Percentiles rank a stretch among this genome's conserved stretches.
Conservation (phyloP, 2,329 filamentous ascomycete genomes). For the Dactylonectria estremocensis region DNA sequence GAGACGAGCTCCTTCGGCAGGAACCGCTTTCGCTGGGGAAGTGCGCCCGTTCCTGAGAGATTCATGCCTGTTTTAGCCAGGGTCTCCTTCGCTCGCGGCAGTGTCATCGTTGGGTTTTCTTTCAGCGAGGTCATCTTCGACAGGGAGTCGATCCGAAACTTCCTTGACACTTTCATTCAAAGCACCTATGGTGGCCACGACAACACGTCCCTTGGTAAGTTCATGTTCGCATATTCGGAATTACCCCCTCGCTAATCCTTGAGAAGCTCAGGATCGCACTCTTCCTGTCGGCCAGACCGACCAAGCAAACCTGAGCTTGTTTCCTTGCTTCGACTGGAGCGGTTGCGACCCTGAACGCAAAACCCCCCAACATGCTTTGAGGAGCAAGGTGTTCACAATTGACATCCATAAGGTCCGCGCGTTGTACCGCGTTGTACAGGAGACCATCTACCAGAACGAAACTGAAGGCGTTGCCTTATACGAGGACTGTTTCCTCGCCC, state of each 20-base stretch:
- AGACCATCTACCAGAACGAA: background rate
- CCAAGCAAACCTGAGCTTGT: slow-evolving; percentile 19
- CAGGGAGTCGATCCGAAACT: slow-evolving; percentile 38
- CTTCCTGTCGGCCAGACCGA: slow-evolving; percentile 13
- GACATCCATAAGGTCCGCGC: background rate
- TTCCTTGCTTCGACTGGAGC: slow-evolving; percentile 38
- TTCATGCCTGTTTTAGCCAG: slow-evolving; percentile 33
- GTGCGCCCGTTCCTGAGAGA: background rate
- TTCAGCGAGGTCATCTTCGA: slow-evolving; percentile 41
- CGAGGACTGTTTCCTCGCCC: slow-evolving; percentile 38
- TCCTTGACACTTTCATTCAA: slow-evolving; percentile 34
- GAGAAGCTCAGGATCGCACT: slow-evolving; percentile 22
- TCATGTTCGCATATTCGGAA: background rate
- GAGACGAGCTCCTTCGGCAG: slow-evolving; percentile 2
- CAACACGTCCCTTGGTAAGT: slow-evolving; percentile 24
- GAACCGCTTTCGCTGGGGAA: slow-evolving; percentile 21
- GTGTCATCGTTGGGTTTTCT: slow-evolving; percentile 37
- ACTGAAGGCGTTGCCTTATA: background rate
- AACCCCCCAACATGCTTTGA: slow-evolving; percentile 16
- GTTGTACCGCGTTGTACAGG: background rate
- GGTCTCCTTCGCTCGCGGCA: slow-evolving; percentile 15
- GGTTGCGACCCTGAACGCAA: background rate
- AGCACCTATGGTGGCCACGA: slow-evolving; percentile 9
- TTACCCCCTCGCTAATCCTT: slow-evolving; percentile 13
- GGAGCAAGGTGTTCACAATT: slow-evolving; percentile 20